Conservation (phyloP, 306 rosid species). For the Amphicarpaea edgeworthii region DNA sequence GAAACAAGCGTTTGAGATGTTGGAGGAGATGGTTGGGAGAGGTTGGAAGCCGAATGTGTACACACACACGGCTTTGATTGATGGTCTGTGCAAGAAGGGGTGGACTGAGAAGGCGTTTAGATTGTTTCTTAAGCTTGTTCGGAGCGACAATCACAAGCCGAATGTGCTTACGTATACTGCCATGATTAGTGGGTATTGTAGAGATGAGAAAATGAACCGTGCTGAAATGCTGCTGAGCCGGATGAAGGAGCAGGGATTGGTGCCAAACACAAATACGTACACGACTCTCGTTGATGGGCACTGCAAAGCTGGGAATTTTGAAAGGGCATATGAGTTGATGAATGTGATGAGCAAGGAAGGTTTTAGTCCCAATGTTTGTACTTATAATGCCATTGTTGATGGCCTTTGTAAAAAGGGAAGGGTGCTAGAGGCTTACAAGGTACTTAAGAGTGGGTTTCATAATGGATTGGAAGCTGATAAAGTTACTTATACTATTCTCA, state of each 20-base stretch:
- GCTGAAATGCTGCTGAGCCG: conserved; percentile 86
- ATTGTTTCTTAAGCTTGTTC: conserved; percentile 88
- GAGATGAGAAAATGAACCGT: conserved; percentile 71
- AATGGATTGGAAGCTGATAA: conserved; percentile 64
- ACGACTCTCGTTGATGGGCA: conserved; percentile 82
- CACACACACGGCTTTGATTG: conserved; percentile 76
- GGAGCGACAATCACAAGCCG: conserved; percentile 81
- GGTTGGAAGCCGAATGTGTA: conserved; percentile 97
- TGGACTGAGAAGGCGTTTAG: conserved; percentile 98
- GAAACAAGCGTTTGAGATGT: conserved; percentile 93
- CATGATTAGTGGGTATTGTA: conserved; percentile 88
- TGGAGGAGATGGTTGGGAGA: conserved; percentile 93
- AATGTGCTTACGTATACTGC: conserved; percentile 87
- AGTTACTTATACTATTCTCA: conserved; percentile 80
- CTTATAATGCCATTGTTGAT: conserved; percentile 79
- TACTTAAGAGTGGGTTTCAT: conserved; percentile 58
- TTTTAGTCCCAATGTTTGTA: conserved; percentile 70
- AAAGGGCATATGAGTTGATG: conserved; percentile 72
- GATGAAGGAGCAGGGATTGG: conserved; percentile 88
- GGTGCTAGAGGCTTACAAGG: conserved; percentile 68
- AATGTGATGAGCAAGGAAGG: conserved; percentile 74
- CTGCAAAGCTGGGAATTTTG: conserved; percentile 74
- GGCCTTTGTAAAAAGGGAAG: conserved; percentile 82
- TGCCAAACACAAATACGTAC: conserved; percentile 80
- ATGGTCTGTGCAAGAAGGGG: conserved; percentile 95